Percentiles rank a stretch among this genome's conserved stretches.
These are phyloP conservation scores for Nicotiana rustica DNA, from an alignment of 305 asterid genomes.

Conservation along the genomic window DNA sequence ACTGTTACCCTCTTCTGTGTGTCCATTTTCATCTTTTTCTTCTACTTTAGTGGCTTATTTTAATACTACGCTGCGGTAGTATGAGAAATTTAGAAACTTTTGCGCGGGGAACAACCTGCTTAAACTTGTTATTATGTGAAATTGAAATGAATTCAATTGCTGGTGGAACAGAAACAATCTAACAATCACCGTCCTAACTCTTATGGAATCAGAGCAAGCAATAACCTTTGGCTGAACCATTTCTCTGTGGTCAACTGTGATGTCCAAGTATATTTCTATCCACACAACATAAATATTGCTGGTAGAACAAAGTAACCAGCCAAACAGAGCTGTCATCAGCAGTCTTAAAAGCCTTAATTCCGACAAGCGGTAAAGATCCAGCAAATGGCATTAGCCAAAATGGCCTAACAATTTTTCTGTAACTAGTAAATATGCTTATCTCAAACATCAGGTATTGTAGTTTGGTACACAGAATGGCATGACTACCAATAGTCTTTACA, in stretches of 20 bases:
- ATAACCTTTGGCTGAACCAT: not conserved
- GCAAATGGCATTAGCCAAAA: no score
- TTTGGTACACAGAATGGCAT: no score
- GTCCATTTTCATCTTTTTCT: not conserved
- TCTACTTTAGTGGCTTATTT: not conserved
- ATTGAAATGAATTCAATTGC: not conserved
- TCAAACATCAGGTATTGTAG: no score
- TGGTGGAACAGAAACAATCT: not conserved
- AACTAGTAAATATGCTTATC: no score
- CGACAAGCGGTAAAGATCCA: no score
- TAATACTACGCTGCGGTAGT: not conserved
- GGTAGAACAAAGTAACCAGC: no score
- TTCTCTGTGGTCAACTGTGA: not conserved
- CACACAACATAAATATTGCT: no score
- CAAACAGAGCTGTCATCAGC: no score
- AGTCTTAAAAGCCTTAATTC: no score
- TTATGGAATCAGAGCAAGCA: not conserved
- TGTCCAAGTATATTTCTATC: not conserved
- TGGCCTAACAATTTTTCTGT: no score
- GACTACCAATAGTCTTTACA: no score
- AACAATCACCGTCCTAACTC: not conserved
- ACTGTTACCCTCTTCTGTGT: conserved; percentile 5
- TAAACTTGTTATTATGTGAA: not conserved
- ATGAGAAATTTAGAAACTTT: not conserved
- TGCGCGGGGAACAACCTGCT: not conserved